Evolutionary conservation across 306 rosid genomes (phyloP).

Genomic region (Parietaria judaica): DNA sequence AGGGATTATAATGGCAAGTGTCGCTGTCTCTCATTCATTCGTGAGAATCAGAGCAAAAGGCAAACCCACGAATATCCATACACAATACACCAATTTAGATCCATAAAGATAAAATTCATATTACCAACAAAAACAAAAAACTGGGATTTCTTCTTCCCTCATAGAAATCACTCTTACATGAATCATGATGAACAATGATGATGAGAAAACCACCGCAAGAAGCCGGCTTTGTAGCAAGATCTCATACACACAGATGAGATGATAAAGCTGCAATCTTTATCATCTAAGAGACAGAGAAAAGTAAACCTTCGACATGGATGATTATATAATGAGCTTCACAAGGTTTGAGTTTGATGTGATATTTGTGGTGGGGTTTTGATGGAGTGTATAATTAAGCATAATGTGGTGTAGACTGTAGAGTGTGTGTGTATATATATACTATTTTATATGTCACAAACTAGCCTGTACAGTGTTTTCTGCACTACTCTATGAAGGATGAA

Average conservation of each 20-base stretch:
- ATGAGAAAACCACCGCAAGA: too few species aligned
- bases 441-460: background rate
- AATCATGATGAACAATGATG: too few species aligned
- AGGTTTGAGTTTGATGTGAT: too few species aligned
- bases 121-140: background rate
- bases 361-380: too few species aligned
- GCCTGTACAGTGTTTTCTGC: conserved; percentile 17
- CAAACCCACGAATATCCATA: conserved; percentile 12
- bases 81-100: background rate
- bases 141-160: background rate
- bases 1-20: conserved; percentile 19
- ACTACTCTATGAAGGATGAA: conserved; percentile 19
- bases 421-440: background rate
- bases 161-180: too few species aligned
- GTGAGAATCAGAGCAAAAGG: conserved; percentile 52
- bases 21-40: conserved; percentile 64
- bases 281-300: too few species aligned
- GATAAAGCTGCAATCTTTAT: too few species aligned
- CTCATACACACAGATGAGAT: too few species aligned
- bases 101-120: background rate
- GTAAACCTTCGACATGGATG: background rate
- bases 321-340: too few species aligned
- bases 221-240: too few species aligned
- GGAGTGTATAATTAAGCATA: too few species aligned
- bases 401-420: too few species aligned